Base-by-base conservation (phyloP, 2,329 filamentous ascomycete species). In the Xylaria sp. region DNA sequence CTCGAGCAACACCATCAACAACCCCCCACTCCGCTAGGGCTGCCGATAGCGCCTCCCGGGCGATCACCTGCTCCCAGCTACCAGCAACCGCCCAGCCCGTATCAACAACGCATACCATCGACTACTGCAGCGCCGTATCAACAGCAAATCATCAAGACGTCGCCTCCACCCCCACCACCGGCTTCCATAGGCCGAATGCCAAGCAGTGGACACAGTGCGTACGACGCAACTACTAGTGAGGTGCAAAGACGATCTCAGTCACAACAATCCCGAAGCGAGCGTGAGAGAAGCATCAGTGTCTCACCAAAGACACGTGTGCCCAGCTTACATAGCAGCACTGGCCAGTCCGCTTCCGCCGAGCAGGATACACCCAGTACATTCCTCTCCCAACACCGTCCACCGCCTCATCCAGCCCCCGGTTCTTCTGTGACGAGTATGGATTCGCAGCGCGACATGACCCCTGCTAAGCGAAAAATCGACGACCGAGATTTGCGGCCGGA, bases 281-380 rank as follows among this genome's bases (percentile, higher is more conserved):
- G 88, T 68, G 89, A 90, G 62, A 79, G 82, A 54, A 90, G 87
- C 71, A 73, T 88, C 56, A 92, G 89, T 69, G 84, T 93, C 54
- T 93, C 89, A 71, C 90, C 91, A 35, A 92, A 91, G 75, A 91
- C 89, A 42, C 80, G 83, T 63, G 76, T 87, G 13, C 76, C 80
- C 46, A 83, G 80, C 66, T 69, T 83, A 44, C 69, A 71, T 44
- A 69, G 66, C 58, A 72, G 67, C 63, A 61, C 64, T 18, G 63
- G 68, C 55, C 67, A 68, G 53, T 61, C 68, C 46, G 59, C 64
- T 7, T 68, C 68, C 30, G 65, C 64, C 57, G 68, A 68, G 53
- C 64, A 76, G 76, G 59, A 80, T 74, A 70, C 79, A 73, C 67
- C 67, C 75, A 59, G 79, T 74, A 70, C 79, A 73, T 67, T 68